Evolutionary conservation across 768 basidiomycete genomes (phyloP).

Genomic region (Fistulinella prunicolor): DNA sequence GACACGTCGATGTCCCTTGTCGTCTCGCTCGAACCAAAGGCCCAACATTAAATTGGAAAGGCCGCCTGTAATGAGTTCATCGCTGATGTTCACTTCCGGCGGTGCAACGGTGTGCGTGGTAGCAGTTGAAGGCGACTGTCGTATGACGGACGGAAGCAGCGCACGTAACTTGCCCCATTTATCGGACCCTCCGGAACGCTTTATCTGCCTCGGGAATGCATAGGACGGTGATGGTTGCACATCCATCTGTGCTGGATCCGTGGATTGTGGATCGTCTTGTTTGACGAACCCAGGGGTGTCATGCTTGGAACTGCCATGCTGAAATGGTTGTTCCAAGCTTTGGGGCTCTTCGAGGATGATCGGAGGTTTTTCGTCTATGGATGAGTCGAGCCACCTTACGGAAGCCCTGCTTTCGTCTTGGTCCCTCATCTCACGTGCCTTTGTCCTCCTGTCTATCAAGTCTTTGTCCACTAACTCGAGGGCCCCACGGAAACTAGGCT

Average conservation of each 20-base stretch:
- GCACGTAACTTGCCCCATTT: slow-evolving; percentile 68
- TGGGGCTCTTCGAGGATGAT: slow-evolving; percentile 31
- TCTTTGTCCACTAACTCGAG: slow-evolving; percentile 49
- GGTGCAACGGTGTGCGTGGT: slow-evolving; percentile 47
- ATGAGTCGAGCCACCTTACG: slow-evolving; percentile 53
- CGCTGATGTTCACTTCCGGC: slow-evolving; percentile 67
- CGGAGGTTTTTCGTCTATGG: slow-evolving; percentile 43
- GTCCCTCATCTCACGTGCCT: slow-evolving; percentile 46
- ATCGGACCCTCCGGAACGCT: slow-evolving; percentile 27
- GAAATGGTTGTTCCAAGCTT: slow-evolving; percentile 15
- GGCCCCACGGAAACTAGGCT: slow-evolving; percentile 58
- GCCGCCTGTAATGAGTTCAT: slow-evolving; percentile 79
- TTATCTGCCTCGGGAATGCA: slow-evolving; percentile 23
- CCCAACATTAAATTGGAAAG: slow-evolving; percentile 75
- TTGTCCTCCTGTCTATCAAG: slow-evolving; percentile 50
- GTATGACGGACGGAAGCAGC: slow-evolving; percentile 55
- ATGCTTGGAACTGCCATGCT: slow-evolving; percentile 24
- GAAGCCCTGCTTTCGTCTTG: slow-evolving; percentile 54
- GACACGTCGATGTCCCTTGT: slow-evolving; percentile 78
- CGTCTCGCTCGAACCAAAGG: slow-evolving; percentile 86
- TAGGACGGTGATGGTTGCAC: slow-evolving; percentile 26
- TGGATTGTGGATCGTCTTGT: slow-evolving; percentile 4
- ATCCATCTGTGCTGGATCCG: slow-evolving; percentile 2
- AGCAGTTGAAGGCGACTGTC: slow-evolving; percentile 34
- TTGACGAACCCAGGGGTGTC: slow-evolving; percentile 1